Evolutionary conservation across 2,329 filamentous ascomycete genomes (phyloP).

Genomic region (Akanthomyces muscarius): DNA sequence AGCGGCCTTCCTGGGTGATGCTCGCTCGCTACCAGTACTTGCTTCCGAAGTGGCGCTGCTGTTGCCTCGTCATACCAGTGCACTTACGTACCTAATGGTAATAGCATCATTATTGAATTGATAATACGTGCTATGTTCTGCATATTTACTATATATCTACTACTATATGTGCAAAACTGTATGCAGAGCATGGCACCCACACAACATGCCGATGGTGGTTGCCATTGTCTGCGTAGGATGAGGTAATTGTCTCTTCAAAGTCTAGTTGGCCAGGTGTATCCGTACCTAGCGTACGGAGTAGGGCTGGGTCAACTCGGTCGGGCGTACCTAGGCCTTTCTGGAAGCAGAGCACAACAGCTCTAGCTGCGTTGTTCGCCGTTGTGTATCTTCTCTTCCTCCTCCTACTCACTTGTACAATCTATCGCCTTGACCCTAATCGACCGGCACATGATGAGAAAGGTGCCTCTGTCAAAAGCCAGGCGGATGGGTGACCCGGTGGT

Average conservation of each 20-base stretch:
- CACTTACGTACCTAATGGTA: background rate
- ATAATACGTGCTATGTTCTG: background rate
- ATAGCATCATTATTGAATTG: background rate
- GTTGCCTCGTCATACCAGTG: constrained; percentile 1
- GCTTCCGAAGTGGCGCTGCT: constrained; percentile 14
- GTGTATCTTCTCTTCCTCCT: background rate
- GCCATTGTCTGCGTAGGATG: background rate
- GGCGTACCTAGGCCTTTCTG: background rate
- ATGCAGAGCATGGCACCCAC: background rate
- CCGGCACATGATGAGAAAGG: background rate
- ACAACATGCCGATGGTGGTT: background rate
- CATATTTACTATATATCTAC: background rate
- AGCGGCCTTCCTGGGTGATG: background rate
- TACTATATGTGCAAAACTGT: background rate
- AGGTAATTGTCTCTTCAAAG: background rate
- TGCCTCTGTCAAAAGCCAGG: background rate
- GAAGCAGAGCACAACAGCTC: background rate
- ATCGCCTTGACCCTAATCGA: too few species aligned
- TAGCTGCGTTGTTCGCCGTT: background rate
- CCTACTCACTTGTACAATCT: too few species aligned
- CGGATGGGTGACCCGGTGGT: background rate
- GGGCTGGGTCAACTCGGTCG: background rate
- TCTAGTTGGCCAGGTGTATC: too few species aligned
- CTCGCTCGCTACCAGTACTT: constrained; percentile 2
- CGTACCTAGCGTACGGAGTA: background rate